These are phyloP conservation scores for Rutidosis leptorrhynchoides DNA, from an alignment of 129 eudicot genomes.

Conservation along the genomic window DNA sequence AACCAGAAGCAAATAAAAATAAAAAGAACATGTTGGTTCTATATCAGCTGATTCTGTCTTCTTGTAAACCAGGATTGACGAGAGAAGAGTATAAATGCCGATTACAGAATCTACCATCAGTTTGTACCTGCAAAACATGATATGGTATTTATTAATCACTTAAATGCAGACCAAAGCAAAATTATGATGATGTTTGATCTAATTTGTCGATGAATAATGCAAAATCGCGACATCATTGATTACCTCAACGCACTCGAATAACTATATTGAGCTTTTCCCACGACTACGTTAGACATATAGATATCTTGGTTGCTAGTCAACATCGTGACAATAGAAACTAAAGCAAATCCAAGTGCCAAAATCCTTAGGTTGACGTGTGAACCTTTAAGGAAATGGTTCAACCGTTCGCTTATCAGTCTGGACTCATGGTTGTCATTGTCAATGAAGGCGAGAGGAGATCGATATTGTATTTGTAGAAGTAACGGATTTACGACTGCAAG, in stretches of 20 bases:
- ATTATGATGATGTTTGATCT: not conserved
- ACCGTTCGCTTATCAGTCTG: not conserved
- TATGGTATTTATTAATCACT: no score
- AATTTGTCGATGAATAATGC: not conserved
- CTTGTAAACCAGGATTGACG: constrained; percentile 20
- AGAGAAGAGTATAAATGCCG: constrained; percentile 16
- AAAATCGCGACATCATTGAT: not conserved
- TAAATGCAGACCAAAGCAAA: constrained; percentile 6
- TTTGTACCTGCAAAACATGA: constrained; percentile 23
- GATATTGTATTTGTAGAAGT: not conserved
- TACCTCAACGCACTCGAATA: constrained; percentile 30
- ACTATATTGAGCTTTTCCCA: constrained; percentile 30
- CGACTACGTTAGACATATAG: constrained; percentile 13
- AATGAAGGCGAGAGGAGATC: not conserved
- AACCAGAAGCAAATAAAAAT: constrained; percentile 23
- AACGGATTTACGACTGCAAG: not conserved
- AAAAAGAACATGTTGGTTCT: constrained; percentile 12
- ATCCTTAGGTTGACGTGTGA: constrained; percentile 30
- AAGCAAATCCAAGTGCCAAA: constrained; percentile 30
- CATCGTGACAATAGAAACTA: constrained; percentile 20
- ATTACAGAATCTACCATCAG: constrained; percentile 15
- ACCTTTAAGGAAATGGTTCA: not conserved
- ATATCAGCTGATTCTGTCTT: constrained; percentile 7
- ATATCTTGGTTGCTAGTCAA: constrained; percentile 30
- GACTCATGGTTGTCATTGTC: constrained; percentile 6